Percentiles rank a stretch among this genome's conserved stretches.
Evolutionary conservation across 345 rosid genomes (phyloP).

Genomic region (Brassica carinata): DNA sequence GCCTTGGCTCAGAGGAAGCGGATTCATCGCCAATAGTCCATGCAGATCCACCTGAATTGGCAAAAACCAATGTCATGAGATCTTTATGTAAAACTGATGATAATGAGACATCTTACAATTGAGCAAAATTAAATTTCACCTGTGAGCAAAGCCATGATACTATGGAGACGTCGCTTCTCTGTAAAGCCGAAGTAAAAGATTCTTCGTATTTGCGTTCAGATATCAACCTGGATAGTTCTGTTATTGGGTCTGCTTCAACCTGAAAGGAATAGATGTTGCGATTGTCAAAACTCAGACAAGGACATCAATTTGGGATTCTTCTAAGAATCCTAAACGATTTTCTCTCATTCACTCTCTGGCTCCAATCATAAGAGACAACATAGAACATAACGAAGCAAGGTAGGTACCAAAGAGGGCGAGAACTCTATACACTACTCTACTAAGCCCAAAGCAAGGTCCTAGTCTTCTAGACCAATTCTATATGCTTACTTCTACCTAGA

Average conservation of each 20-base stretch:
- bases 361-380: not conserved
- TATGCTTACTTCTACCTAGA: conserved; percentile 13
- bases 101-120: not conserved
- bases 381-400: conserved; percentile 1
- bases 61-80: conserved; percentile 2
- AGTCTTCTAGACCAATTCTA: not conserved
- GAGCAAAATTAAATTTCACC: conserved; percentile 39
- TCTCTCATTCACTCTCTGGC: not conserved
- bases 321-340: not conserved
- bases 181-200: conserved; percentile 73
- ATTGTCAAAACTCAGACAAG: conserved; percentile 8
- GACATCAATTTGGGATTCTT: not conserved
- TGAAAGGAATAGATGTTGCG: conserved; percentile 25
- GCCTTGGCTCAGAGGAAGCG: conserved; percentile 85
- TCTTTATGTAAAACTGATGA: not conserved
- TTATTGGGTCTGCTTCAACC: conserved; percentile 78
- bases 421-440: conserved; percentile 12
- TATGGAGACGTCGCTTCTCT: conserved; percentile 75
- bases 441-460: not conserved
- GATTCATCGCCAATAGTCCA: conserved; percentile 52
- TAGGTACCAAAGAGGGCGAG: conserved; percentile 15
- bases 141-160: conserved; percentile 92
- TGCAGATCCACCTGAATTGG: conserved; percentile 67
- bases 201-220: conserved; percentile 75
- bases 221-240: conserved; percentile 67